phyloP scores from a whole-genome alignment of 176 grass and related monocot genomes.

The barley (Hordeum vulgare) region MorexV3_pseudomolecules_assembly NC_058522.1:66187785-66188284 shows the following conservation, averaged over 20 bases:
- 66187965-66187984: background rate
- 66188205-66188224: constrained; percentile 63
- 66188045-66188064: constrained; percentile 2
- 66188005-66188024: background rate
- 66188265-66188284: constrained; percentile 74
- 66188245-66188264: constrained; percentile 46
- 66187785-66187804: too few species aligned
- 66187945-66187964: background rate
- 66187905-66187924: background rate
- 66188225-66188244: constrained; percentile 47
- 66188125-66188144: constrained; percentile 76
- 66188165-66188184: constrained; percentile 66
- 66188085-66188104: background rate
- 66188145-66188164: constrained; percentile 76
- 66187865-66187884: background rate
- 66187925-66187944: background rate
- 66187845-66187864: background rate
- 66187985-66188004: background rate
- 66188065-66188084: background rate
- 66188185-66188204: constrained; percentile 81
- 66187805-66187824: too few species aligned
- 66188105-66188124: background rate
- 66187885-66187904: background rate
- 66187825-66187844: background rate
- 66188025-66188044: background rate